These are phyloP conservation scores for Quercus engelmannii DNA, from an alignment of 306 rosid species.

Conservation along the genomic window DNA sequence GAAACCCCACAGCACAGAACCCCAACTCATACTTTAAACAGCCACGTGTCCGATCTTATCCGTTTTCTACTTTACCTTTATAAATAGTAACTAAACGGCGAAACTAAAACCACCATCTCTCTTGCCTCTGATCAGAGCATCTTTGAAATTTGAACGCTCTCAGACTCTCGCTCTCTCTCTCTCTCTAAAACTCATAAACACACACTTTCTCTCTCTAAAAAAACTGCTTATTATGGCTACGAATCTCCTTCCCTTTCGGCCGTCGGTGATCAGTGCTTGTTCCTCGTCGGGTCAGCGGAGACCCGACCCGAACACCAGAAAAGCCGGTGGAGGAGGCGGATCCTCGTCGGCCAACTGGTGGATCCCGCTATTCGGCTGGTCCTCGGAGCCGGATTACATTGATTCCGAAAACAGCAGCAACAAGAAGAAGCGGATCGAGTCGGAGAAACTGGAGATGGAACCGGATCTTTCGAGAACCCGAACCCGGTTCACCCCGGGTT, in stretches of 20 bases:
- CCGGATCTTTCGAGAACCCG: conserved; percentile 20
- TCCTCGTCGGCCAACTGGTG: conserved; percentile 62
- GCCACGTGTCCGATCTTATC: conserved; percentile 66
- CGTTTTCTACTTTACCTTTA: conserved; percentile 24
- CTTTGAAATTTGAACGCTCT: background rate
- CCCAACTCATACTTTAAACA: background rate
- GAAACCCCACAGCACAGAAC: conserved; percentile 16
- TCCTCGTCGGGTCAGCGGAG: conserved; percentile 34
- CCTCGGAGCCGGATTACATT: conserved; percentile 84
- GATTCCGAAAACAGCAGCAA: conserved; percentile 24
- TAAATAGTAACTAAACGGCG: conserved; percentile 1
- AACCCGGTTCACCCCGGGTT: conserved; percentile 55
- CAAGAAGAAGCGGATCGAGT: background rate
- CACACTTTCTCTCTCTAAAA: background rate
- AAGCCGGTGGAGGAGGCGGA: background rate
- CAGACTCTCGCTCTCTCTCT: background rate
- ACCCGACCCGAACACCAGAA: conserved; percentile 34
- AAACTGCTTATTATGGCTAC: conserved; percentile 43
- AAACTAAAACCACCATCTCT: background rate
- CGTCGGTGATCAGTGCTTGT: conserved; percentile 38
- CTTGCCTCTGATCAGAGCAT: background rate
- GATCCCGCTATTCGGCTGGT: conserved; percentile 77
- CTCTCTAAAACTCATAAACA: background rate
- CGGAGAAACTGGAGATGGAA: conserved; percentile 15
- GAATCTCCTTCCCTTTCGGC: conserved; percentile 28